Evolutionary conservation across 2,329 filamentous ascomycete genomes (phyloP).

Genomic region (Pyricularia grisea): DNA sequence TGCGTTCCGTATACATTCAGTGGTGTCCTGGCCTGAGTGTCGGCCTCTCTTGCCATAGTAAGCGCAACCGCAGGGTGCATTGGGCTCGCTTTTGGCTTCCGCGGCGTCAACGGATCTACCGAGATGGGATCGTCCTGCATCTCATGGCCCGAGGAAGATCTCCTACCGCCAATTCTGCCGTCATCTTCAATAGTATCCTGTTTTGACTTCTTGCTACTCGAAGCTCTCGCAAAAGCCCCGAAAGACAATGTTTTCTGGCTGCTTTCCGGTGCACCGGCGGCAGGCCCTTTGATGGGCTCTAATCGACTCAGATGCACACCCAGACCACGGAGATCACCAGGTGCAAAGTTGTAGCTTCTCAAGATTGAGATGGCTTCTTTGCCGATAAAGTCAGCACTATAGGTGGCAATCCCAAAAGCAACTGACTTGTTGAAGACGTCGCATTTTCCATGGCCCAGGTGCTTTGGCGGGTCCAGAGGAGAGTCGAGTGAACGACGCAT

Average conservation of each 20-base stretch:
- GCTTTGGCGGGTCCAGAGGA: conserved; percentile 83
- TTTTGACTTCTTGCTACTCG: conserved; percentile 16
- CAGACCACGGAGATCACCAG: conserved; percentile 85
- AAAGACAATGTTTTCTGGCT: conserved; percentile 77
- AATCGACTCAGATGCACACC: conserved; percentile 92
- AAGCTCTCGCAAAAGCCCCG: conserved; percentile 35
- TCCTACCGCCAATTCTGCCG: conserved; percentile 20
- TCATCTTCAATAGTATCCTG: conserved; percentile 43
- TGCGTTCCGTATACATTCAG: conserved; percentile 81
- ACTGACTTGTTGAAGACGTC: conserved; percentile 89
- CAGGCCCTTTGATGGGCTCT: conserved; percentile 58
- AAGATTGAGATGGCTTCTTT: conserved; percentile 82
- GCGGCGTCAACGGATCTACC: conserved; percentile 43
- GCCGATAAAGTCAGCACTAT: conserved; percentile 59
- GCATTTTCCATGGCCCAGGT: conserved; percentile 90
- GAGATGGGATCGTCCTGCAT: conserved; percentile 38
- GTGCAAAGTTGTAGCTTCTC: conserved; percentile 71
- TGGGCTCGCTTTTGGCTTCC: conserved; percentile 32
- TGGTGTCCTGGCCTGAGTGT: conserved; percentile 52
- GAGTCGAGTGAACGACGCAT: conserved; percentile 83
- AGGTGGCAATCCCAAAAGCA: conserved; percentile 74
- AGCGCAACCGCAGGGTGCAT: conserved; percentile 45
- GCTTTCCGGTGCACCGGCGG: conserved; percentile 48
- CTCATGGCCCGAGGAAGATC: background rate
- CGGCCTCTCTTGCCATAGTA: conserved; percentile 35